Base-by-base conservation (phyloP, 2,329 filamentous ascomycete genomes). In the Beauveria sp. region DNA sequence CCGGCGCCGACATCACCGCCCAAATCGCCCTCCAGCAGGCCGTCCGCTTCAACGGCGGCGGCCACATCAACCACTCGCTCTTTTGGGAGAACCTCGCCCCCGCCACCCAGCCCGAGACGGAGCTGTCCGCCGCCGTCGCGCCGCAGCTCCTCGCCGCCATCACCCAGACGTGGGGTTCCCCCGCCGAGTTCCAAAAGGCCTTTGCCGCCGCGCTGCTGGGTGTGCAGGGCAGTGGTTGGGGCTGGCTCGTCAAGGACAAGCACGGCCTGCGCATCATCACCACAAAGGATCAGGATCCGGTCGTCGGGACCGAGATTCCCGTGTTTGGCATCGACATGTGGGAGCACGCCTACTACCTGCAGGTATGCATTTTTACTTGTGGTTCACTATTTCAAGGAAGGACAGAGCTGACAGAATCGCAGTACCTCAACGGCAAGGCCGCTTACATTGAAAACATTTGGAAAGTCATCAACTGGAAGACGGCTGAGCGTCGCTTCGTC, bases 341-440 rank as follows among this genome's bases (percentile, higher is more conserved):
- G 91, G 91, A 96, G 77, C 91, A 96, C 77, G 91, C 91, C 0
- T 96, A 96, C 72, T 96, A 96, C 71, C 76, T 96, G 20, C 90
- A 91, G 80, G 85, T 87, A 64, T 66, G 77, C 69, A n/a, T 50
- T 60, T 42, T 55, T 28, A 8, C 26, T 28, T 26, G 4, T 26
- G 24, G 4, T 26, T 26, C 24, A 26, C 40, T 43, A 18, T 18
- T n/a, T 14, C 3, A 8, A 46, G n/a, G 14, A 42, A 42, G 18
- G 16, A 16, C 16, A 18, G 10, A 34, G 31, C 31, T 34, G 12
- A 34, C 31, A 34, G 31, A 0, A 34, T 34, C 84, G 48, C 79
- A 90, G 83, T 93, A 91, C 68, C 78, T 88, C 63, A 92, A 92
- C 68, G 85, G 86, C 63, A 91, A 91, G 74, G 87, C 86, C 0